phyloP scores from a whole-genome alignment of 139 green algal genomes.

The Volvox reticuliferus region DNA sequence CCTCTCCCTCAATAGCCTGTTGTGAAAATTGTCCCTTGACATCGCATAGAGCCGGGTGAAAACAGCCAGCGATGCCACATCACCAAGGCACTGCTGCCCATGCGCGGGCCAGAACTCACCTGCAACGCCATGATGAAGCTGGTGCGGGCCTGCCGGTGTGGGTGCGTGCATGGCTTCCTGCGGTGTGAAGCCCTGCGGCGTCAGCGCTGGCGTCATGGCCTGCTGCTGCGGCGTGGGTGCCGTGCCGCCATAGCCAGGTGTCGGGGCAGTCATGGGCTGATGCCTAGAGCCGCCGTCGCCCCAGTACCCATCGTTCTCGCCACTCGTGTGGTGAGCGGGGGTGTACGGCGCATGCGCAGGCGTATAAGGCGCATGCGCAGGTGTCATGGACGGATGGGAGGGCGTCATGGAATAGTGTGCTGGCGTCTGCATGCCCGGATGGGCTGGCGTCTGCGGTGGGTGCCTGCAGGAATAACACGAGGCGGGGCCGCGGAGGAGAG shows the following conservation, averaged over 20 bases:
- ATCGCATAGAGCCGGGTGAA: too few relatives aligned
- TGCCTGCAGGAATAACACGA: slow-evolving; percentile 8
- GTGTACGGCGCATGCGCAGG: slow-evolving; percentile 52
- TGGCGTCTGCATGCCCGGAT: slow-evolving; percentile 57
- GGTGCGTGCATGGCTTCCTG: slow-evolving; percentile 46
- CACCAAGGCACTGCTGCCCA: not conserved
- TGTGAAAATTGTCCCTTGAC: too few relatives aligned
- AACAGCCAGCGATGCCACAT: too few relatives aligned
- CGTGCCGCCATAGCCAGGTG: slow-evolving; percentile 43
- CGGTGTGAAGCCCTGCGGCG: slow-evolving; percentile 47
- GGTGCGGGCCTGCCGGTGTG: slow-evolving; percentile 41
- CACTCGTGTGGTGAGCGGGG: slow-evolving; percentile 18
- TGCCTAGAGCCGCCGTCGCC: slow-evolving; percentile 7
- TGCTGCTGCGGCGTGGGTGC: slow-evolving; percentile 44
- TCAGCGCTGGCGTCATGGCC: slow-evolving; percentile 50
- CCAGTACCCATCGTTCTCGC: slow-evolving; percentile 52
- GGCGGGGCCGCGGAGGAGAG: not conserved
- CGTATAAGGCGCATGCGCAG: slow-evolving; percentile 62
- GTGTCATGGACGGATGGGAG: slow-evolving; percentile 63
- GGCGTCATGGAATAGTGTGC: slow-evolving; percentile 74
- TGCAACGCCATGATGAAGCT: not conserved
- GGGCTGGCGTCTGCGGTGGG: slow-evolving; percentile 62
- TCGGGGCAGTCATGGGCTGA: slow-evolving; percentile 45
- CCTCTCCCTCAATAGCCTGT: too few relatives aligned
- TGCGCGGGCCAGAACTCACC: not conserved